These are phyloP conservation scores for Takashimella koratensis DNA, from an alignment of 1,284 basidiomycete genomes.

Conservation along the genomic window DNA sequence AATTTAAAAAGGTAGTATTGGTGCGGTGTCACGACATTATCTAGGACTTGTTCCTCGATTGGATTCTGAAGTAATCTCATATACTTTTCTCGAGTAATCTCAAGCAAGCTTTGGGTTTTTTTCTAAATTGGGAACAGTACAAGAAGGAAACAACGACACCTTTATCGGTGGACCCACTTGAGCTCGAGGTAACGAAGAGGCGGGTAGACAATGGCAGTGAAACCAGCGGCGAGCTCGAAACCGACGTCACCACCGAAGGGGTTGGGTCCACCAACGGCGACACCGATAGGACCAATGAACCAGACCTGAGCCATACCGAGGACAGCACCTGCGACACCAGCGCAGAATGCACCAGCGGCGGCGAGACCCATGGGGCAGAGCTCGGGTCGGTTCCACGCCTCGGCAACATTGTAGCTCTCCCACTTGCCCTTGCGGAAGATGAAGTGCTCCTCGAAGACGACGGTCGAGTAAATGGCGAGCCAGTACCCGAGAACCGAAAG, in stretches of 20 bases:
- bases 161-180: constrained; percentile 13
- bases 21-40: no score
- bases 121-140: no score
- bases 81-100: no score
- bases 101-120: no score
- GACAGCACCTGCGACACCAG: constrained; percentile 34
- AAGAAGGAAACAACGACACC: no score
- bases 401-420: constrained; percentile 36
- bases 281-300: constrained; percentile 35
- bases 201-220: constrained; percentile 42
- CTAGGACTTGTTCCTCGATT: no score
- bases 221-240: constrained; percentile 37
- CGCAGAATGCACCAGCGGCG: constrained; percentile 21
- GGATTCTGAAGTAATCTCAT: no score
- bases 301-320: constrained; percentile 43
- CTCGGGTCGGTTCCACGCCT: constrained; percentile 31
- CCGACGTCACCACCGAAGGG: constrained; percentile 32
- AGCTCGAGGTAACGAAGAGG: constrained; percentile 35
- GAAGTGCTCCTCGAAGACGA: constrained; percentile 47
- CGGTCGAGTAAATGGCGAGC: constrained; percentile 44
- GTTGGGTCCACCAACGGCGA: constrained; percentile 18
- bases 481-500: constrained; percentile 43
- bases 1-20: no score
- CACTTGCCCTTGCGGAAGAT: constrained; percentile 45
- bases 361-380: constrained; percentile 30